phyloP scores from a whole-genome alignment of 192 early-diverging fungal species.

The Spizellomyces punctatus region DNA sequence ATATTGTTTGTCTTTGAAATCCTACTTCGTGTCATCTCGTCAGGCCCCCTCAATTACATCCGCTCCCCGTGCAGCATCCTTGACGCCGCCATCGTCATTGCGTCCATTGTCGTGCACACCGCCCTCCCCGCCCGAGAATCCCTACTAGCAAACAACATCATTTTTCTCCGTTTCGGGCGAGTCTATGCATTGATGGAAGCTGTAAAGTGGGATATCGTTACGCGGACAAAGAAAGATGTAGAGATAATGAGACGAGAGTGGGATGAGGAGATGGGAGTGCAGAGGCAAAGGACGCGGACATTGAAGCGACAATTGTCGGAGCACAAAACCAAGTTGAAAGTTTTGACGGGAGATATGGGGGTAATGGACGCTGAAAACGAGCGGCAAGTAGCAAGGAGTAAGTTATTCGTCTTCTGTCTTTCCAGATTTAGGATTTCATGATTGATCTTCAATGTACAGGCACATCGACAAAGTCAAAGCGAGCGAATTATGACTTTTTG shows the following conservation, averaged over 20 bases:
- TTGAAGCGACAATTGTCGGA: conserved; percentile 5
- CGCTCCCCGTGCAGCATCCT: not conserved
- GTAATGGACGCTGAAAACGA: conserved; percentile 1
- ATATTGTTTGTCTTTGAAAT: conserved; percentile 8
- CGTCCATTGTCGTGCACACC: conserved; percentile 9
- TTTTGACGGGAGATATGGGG: conserved; percentile 17
- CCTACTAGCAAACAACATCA: conserved; percentile 4
- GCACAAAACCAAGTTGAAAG: conserved; percentile 10
- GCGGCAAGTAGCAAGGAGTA: no score
- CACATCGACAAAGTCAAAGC: no score
- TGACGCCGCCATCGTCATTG: conserved; percentile 16
- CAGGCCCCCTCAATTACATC: not conserved
- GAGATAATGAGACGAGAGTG: not conserved
- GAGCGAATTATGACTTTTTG: no score
- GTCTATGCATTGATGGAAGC: not conserved
- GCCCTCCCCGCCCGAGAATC: conserved; percentile 25
- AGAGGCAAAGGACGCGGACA: not conserved
- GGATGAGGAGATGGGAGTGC: conserved; percentile 5
- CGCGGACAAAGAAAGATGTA: not conserved
- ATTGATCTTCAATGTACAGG: no score
- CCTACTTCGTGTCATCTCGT: not conserved
- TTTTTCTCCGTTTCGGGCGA: conserved; percentile 8
- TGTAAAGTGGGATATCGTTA: not conserved
- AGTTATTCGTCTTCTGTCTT: no score
- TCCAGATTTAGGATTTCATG: no score